phyloP scores from a whole-genome alignment of 2,329 filamentous ascomycete genomes.

The Botryotinia globosa region DNA sequence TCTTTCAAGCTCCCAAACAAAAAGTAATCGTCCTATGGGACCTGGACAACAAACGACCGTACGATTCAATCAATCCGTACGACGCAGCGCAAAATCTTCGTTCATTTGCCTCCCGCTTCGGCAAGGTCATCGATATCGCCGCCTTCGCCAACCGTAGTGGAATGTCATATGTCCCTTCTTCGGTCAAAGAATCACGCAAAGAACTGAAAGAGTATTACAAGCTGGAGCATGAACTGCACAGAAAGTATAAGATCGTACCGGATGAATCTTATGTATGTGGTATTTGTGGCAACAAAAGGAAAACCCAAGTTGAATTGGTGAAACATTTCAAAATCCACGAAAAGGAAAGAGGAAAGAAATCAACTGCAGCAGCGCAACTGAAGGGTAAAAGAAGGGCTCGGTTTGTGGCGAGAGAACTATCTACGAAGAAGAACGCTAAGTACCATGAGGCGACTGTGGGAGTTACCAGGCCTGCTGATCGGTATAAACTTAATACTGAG shows the following conservation, averaged over 20 bases:
- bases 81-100: constrained; percentile 1
- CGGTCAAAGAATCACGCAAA: not conserved
- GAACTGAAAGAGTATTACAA: not conserved
- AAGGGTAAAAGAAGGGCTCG: not conserved
- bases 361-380: not conserved
- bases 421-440: not conserved
- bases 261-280: not conserved
- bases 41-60: not conserved
- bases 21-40: constrained; percentile 1
- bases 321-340: not conserved
- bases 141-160: not conserved
- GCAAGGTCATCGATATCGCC: not conserved
- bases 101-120: not conserved
- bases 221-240: not conserved
- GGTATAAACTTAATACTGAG: not conserved
- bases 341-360: not conserved
- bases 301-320: not conserved
- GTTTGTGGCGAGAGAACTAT: not conserved
- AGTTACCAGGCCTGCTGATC: not conserved
- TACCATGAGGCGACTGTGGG: not conserved
- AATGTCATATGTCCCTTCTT: not conserved
- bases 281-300: not conserved
- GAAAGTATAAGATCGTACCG: not conserved
- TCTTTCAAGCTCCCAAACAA: not conserved
- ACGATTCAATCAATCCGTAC: not conserved